Evolutionary conservation across 1,284 basidiomycete species (phyloP).

Genomic region (Ceratobasidium sp.): DNA sequence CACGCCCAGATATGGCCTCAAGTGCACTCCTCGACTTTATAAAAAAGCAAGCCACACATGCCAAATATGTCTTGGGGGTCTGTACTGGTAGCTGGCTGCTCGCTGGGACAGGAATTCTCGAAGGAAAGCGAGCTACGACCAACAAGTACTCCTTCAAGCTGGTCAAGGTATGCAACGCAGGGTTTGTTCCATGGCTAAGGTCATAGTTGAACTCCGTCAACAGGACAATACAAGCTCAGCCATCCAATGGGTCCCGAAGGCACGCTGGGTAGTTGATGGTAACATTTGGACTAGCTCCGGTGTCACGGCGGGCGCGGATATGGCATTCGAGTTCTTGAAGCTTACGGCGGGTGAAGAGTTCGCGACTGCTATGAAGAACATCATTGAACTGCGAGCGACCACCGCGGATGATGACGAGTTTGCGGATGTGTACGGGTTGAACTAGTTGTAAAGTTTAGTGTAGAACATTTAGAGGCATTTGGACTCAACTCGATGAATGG

Average conservation of each 20-base stretch:
- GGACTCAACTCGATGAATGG: too few relatives aligned
- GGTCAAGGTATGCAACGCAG: slow-evolving; percentile 9
- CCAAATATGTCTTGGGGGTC: slow-evolving; percentile 43
- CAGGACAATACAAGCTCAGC: slow-evolving; percentile 21
- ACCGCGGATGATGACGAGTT: slow-evolving; percentile 30
- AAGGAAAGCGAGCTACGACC: slow-evolving; percentile 47
- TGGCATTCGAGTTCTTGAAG: slow-evolving; percentile 58
- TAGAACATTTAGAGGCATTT: neutral
- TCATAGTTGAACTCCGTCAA: neutral
- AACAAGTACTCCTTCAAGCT: slow-evolving; percentile 42
- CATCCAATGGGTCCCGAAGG: slow-evolving; percentile 56
- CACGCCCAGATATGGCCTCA: slow-evolving; percentile 9
- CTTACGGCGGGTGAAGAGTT: slow-evolving; percentile 8
- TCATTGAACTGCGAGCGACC: slow-evolving; percentile 30
- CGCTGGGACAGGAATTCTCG: slow-evolving; percentile 41
- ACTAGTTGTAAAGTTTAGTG: too few relatives aligned
- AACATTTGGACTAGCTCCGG: slow-evolving; percentile 61
- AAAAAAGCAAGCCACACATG: neutral
- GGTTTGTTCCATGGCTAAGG: neutral
- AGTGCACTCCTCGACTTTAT: slow-evolving; percentile 30
- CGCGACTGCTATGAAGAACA: slow-evolving; percentile 2
- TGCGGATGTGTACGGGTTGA: neutral
- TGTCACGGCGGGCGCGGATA: slow-evolving; percentile 59
- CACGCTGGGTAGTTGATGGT: slow-evolving; percentile 61
- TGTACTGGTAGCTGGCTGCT: slow-evolving; percentile 48